These are phyloP conservation scores for Pyropia haitanensis DNA, from an alignment of 23 red algal species.

Conservation along the genomic window DNA sequence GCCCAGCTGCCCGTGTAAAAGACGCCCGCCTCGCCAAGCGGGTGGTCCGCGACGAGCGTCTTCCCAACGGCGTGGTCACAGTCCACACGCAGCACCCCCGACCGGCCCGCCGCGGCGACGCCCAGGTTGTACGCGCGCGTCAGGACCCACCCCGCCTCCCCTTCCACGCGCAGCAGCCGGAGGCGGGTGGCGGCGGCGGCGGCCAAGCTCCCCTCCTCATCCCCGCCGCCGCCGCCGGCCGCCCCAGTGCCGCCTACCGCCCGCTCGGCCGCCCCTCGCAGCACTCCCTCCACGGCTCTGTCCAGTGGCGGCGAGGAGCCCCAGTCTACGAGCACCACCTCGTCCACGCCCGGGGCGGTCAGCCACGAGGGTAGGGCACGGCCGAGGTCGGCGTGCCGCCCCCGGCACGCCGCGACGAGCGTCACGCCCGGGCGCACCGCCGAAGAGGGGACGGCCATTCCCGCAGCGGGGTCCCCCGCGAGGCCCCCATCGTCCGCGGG, in stretches of 20 bases:
- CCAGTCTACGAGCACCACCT: conserved; percentile 70
- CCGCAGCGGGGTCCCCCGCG: too few relatives aligned
- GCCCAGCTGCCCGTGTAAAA: conserved; percentile 65
- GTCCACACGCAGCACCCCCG: conserved; percentile 38
- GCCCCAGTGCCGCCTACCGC: background rate
- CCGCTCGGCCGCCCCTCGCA: background rate
- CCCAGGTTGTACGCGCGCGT: conserved; percentile 69
- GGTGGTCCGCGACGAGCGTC: conserved; percentile 34
- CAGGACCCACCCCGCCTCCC: conserved; percentile 34
- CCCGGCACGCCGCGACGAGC: conserved; percentile 58
- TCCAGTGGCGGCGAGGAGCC: conserved; percentile 23
- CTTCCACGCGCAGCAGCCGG: conserved; percentile 30
- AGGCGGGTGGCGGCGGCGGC: conserved; percentile 27
- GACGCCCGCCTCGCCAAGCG: conserved; percentile 1
- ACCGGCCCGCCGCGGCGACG: conserved; percentile 18
- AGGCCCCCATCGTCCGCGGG: too few relatives aligned
- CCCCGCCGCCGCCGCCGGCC: conserved; percentile 3
- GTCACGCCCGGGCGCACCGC: conserved; percentile 21
- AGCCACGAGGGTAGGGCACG: conserved; percentile 23
- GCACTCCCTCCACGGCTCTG: conserved; percentile 3
- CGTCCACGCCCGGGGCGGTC: conserved; percentile 8
- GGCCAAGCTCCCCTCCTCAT: conserved; percentile 1
- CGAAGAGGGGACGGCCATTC: too few relatives aligned
- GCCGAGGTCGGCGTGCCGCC: conserved; percentile 36
- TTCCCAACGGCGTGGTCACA: conserved; percentile 40